A percentile compares a stretch with the other conserved stretches of the same genome.
Conservation (phyloP, 129 eudicot genomes). For the Arctium minus region DNA sequence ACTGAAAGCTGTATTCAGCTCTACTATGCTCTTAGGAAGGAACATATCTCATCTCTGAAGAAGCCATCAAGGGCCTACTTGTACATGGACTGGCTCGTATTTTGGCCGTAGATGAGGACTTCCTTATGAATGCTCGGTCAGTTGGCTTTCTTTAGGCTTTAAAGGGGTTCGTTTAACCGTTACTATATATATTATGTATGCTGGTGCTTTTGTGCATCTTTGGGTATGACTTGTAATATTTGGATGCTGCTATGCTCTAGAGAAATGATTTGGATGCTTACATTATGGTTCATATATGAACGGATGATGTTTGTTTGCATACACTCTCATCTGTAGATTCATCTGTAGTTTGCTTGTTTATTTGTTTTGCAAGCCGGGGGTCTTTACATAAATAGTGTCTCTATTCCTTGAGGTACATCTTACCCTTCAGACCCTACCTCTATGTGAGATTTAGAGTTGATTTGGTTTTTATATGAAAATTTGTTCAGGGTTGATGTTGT, state of each 20-base stretch:
- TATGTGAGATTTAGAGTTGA: too few relatives aligned
- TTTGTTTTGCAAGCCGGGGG: background rate
- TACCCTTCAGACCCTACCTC: too few relatives aligned
- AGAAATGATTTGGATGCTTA: background rate
- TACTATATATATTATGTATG: background rate
- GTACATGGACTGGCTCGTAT: slow-evolving; percentile 3
- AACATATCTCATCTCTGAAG: background rate
- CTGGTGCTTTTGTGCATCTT: slow-evolving; percentile 1
- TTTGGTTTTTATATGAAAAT: too few relatives aligned
- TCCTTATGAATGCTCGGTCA: background rate
- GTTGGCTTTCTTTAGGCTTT: background rate
- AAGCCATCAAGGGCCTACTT: background rate
- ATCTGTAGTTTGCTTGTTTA: background rate
- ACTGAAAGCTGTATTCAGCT: slow-evolving; percentile 26
- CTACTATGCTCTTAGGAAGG: slow-evolving; percentile 10
- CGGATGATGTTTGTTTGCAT: background rate
- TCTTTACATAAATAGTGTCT: too few relatives aligned
- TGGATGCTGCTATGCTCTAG: background rate
- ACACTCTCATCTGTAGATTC: background rate
- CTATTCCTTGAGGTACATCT: too few relatives aligned
- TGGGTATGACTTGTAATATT: background rate
- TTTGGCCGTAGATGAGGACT: slow-evolving; percentile 7
- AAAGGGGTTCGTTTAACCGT: background rate
- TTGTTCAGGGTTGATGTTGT: too few relatives aligned
- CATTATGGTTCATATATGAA: background rate